These are phyloP conservation scores for Termitomyces sp. DNA, from an alignment of 768 basidiomycete species.

Conservation along the genomic window DNA sequence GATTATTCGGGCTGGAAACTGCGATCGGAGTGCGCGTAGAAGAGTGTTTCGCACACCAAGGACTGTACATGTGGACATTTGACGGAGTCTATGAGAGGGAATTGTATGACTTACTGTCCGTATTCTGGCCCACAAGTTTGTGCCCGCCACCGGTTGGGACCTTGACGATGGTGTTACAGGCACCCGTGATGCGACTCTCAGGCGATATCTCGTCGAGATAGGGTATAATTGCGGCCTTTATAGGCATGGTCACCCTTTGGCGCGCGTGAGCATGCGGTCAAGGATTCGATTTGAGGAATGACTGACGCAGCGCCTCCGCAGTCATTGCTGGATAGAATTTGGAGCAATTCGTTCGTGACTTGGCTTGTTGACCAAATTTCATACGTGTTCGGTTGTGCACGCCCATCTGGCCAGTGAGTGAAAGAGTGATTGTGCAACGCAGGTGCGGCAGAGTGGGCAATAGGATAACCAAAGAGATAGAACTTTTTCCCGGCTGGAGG, in stretches of 20 bases:
- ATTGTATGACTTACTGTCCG: conserved; percentile 21
- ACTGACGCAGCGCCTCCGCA: conserved; percentile 30
- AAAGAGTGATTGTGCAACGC: conserved; percentile 26
- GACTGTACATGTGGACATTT: conserved; percentile 11
- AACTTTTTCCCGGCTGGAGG: conserved; percentile 12
- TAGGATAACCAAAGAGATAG: conserved; percentile 28
- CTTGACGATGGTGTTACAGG: conserved; percentile 31
- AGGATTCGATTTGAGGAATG: not conserved
- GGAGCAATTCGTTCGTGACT: conserved; percentile 23
- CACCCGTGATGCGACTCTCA: conserved; percentile 23
- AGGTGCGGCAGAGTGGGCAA: conserved; percentile 28
- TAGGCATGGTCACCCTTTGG: conserved; percentile 29
- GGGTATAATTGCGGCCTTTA: conserved; percentile 26
- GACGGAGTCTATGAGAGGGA: not conserved
- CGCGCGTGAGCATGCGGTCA: not conserved
- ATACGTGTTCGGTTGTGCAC: conserved; percentile 15
- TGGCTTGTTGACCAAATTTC: conserved; percentile 26
- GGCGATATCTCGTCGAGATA: conserved; percentile 26
- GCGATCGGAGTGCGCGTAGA: conserved; percentile 19
- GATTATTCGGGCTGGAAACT: conserved; percentile 15
- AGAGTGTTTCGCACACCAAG: conserved; percentile 29
- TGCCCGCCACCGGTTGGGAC: conserved; percentile 18
- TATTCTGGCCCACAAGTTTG: conserved; percentile 30
- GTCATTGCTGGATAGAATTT: conserved; percentile 15
- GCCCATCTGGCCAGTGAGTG: conserved; percentile 10